Evolutionary conservation across 176 grass and related monocot species (phyloP), one percentile per base, ranked within the genome.

Genomic region (Poa pratensis): DNA sequence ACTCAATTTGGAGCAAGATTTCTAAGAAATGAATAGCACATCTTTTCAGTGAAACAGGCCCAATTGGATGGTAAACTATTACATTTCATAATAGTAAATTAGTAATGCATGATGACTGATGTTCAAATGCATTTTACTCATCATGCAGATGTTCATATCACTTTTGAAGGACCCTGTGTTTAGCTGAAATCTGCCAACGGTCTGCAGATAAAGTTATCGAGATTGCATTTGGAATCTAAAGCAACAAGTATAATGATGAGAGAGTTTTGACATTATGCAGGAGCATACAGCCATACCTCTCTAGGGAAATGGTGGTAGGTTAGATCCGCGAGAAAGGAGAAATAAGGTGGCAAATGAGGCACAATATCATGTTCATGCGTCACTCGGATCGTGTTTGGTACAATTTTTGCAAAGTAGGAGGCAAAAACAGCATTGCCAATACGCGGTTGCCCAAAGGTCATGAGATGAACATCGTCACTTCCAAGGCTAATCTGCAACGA

Each of bases 281-380:
- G 30, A 16, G 39, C 53, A 43, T 51, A 51, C 14, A 17, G 3
- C 49, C 49, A 51, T 89, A 86, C 88, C 88, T 89, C 88, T 86
- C 78, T 94, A 57, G 92, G 84, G 73, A 94, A 94, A 84, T 94
- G 92, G 59, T 64, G 89, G 35, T 94, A 94, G 16, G 87, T 82
- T 76, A 82, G 82, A 3, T 45, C 1, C 19, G 87, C 67, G 1
- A 94, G 83, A 52, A 85, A 85, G 37, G 63, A 91, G 48, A 91
- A 94, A 67, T 91, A 91, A 34, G 92, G 92, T 2, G 92, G 92
- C 69, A 94, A 89, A 84, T 91, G 89, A 23, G 92, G 92, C 63
- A 94, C 92, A 11, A 91, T 84, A 73, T 94, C 92, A 59, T 54
- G 84, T 26, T 75, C 92, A 23, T 94, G 92, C 53, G 86, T 91